phyloP scores from a whole-genome alignment of 306 rosid species.

The Styphnolobium japonicum region DNA sequence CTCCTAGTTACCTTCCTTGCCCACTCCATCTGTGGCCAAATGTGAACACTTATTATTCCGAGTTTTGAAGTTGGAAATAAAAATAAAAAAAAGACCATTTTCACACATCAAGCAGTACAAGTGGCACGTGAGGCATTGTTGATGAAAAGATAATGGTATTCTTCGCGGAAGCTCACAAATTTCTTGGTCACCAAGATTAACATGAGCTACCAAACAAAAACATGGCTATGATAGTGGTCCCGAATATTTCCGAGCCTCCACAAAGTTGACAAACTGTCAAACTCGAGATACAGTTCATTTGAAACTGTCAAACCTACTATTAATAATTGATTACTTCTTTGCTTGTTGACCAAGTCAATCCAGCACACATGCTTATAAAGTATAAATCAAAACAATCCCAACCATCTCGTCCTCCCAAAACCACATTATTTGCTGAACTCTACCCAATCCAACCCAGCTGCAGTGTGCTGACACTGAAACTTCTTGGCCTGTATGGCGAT shows the following conservation, averaged over 20 bases:
- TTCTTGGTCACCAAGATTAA: constrained; percentile 26
- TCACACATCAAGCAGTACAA: too few relatives aligned
- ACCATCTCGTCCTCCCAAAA: not conserved
- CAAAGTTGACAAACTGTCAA: not conserved
- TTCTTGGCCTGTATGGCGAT: not conserved
- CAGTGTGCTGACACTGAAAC: not conserved
- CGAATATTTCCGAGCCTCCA: not conserved
- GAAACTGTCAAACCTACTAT: too few relatives aligned
- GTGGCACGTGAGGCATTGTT: not conserved
- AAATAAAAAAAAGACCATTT: too few relatives aligned
- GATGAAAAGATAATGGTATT: not conserved
- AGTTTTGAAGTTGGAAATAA: not conserved
- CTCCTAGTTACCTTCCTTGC: too few relatives aligned
- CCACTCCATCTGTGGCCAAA: too few relatives aligned
- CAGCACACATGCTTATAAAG: not conserved
- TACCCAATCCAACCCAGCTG: not conserved
- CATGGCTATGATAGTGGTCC: not conserved
- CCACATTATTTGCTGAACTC: not conserved
- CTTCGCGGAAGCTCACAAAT: not conserved
- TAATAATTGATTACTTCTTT: not conserved
- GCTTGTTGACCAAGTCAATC: constrained; percentile 23
- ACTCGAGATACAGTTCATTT: not conserved
- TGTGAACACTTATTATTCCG: too few relatives aligned
- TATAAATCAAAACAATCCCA: constrained; percentile 10
- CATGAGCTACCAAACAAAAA: constrained; percentile 6